Evolutionary conservation across 1,284 basidiomycete genomes (phyloP).

Genomic region (Rhizoctonia solani): DNA sequence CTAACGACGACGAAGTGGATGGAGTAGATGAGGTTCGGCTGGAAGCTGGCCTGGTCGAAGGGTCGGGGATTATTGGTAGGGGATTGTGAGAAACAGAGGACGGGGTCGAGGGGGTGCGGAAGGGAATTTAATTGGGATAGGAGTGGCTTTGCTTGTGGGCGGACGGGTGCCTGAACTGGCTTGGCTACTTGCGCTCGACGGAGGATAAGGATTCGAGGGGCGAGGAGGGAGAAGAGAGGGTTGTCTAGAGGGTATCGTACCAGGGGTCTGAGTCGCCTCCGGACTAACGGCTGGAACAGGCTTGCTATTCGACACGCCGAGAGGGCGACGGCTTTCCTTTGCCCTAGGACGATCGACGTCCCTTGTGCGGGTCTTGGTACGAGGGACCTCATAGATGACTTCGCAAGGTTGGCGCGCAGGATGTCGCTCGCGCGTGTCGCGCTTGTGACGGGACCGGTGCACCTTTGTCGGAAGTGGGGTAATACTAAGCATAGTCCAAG

Average conservation of each 20-base stretch:
- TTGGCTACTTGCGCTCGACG: slow-evolving; percentile 23
- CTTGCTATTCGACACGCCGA: slow-evolving; percentile 10
- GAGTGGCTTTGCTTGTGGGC: slow-evolving; percentile 33
- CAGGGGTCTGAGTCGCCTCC: slow-evolving; percentile 17
- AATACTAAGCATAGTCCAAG: slow-evolving; percentile 10
- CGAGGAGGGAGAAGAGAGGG: slow-evolving; percentile 29
- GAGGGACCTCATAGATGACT: slow-evolving; percentile 18
- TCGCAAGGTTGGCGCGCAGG: slow-evolving; percentile 29
- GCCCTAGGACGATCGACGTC: slow-evolving; percentile 30
- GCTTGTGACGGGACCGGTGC: slow-evolving; percentile 26
- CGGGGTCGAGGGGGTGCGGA: slow-evolving; percentile 1
- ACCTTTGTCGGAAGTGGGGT: slow-evolving; percentile 26
- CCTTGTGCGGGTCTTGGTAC: slow-evolving; percentile 26
- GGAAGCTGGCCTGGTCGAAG: slow-evolving; percentile 1
- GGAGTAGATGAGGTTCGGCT: slow-evolving; percentile 22
- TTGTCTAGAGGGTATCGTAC: slow-evolving; percentile 21
- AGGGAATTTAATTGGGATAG: slow-evolving; percentile 4
- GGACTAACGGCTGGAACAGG: slow-evolving; percentile 9
- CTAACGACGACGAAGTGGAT: slow-evolving; percentile 28
- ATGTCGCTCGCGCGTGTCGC: slow-evolving; percentile 29
- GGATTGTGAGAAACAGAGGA: slow-evolving; percentile 15
- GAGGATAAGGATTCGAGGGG: slow-evolving; percentile 24
- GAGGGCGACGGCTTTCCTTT: slow-evolving; percentile 20
- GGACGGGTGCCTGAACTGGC: slow-evolving; percentile 29
- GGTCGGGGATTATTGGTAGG: slow-evolving; percentile 4